Base-by-base conservation (phyloP, 2,329 filamentous ascomycete species). In the Amphichorda felina region DNA sequence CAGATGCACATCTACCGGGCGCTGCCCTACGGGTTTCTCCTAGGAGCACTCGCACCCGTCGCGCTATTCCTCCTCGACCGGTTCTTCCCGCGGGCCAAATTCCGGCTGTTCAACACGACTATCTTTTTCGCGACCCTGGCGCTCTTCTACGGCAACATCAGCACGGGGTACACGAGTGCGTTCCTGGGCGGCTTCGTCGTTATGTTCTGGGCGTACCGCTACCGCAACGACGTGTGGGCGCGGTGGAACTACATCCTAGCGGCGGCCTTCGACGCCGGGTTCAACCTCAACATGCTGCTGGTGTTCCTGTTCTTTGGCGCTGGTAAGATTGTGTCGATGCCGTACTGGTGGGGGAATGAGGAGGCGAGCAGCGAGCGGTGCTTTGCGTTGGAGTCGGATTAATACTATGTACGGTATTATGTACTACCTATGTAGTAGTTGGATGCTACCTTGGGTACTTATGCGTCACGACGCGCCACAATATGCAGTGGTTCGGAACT, bases 281-380 rank as follows among this genome's bases (percentile, higher is more conserved):
- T 74, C 47, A 78, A 78, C 47, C 55, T 77, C 15, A 74, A 75
- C 41, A 64, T 76, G 63, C 43, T 79, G 40, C 54, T 77, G 14
- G 66, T 75, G n/a, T 78, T 77, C 48, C 47, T 77, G 39, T 69
- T 67, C 40, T 74, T 77, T 43, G 68, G 70, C 2, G 64, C 66
- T 6, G 71, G 63, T 1, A 75, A 69, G 55, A 59, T 71, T 22
- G 53, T 75, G 7, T 58, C 53, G 13, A 77, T 77, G 72, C 71
- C 72, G n/a, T 49, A 72, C 40, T 78, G 74, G 74, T 78, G 72
- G 71, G 73, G 73, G 0, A 78, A 78, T 44, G 66, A 74, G 43
- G 60, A 53, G 19, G 54, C 60, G 14, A 70, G 57, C 36, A 66
- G 68, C 30, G 73, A 78, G 52, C 59, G 72, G 36, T 78, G 73